phyloP scores from a whole-genome alignment of 1,139 yeast genomes.

The Maudiozyma humilis region DNA sequence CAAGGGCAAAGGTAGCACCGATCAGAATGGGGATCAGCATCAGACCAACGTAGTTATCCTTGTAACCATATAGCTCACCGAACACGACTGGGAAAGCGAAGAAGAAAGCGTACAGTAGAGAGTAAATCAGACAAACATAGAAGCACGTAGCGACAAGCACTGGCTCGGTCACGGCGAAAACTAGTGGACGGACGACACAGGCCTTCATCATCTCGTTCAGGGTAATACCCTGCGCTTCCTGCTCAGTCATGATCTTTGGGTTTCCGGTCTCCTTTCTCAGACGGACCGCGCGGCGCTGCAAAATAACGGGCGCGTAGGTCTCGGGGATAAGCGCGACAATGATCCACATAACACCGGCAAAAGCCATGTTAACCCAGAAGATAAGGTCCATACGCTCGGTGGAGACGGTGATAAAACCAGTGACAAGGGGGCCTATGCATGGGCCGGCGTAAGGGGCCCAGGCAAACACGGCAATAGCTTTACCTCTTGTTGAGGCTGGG shows the following conservation, averaged over 20 bases:
- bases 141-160: constrained; percentile 74
- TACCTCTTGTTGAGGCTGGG: constrained; percentile 71
- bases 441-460: constrained; percentile 86
- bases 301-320: constrained; percentile 82
- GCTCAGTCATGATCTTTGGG: constrained; percentile 80
- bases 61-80: constrained; percentile 53
- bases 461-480: constrained; percentile 84
- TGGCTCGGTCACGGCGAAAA: constrained; percentile 70
- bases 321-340: constrained; percentile 61
- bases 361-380: constrained; percentile 88
- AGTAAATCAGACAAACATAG: constrained; percentile 80
- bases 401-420: constrained; percentile 73
- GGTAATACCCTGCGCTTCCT: constrained; percentile 69
- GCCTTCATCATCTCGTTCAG: constrained; percentile 56
- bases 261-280: constrained; percentile 77
- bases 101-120: constrained; percentile 83
- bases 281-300: constrained; percentile 60
- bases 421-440: constrained; percentile 89
- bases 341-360: constrained; percentile 78
- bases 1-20: constrained; percentile 68
- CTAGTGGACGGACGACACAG: constrained; percentile 66
- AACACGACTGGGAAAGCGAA: constrained; percentile 80
- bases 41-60: constrained; percentile 66
- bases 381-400: constrained; percentile 61
- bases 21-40: constrained; percentile 83